Evolutionary conservation across 345 rosid genomes (phyloP).

Genomic region (Melaleuca alternifolia): DNA sequence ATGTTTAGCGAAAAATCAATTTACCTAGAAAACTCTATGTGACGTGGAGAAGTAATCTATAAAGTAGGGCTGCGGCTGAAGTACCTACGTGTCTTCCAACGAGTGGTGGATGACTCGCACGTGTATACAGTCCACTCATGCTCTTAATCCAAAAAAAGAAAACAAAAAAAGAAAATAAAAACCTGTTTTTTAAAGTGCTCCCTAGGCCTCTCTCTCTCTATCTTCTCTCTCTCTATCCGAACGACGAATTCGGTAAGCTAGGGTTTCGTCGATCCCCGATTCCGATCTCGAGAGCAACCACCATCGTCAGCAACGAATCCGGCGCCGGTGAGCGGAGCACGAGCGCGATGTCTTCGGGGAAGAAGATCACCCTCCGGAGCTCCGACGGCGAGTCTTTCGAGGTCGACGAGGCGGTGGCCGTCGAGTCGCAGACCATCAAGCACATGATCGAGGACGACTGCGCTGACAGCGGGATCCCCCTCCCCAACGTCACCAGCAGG

Average conservation of each 20-base stretch:
- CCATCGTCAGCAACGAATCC: not conserved
- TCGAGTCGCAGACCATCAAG: not conserved
- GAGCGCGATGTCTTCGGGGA: not conserved
- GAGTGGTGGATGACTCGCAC: not conserved
- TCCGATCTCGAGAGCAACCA: not conserved
- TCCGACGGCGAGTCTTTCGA: not conserved
- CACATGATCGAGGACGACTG: not conserved
- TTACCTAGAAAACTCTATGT: no score
- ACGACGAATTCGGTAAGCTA: not conserved
- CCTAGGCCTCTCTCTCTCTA: no score
- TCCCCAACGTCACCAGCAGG: not conserved
- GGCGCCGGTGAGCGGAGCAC: not conserved
- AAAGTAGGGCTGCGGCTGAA: no score
- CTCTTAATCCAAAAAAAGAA: no score
- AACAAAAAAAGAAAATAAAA: not conserved
- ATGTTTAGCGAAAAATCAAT: no score
- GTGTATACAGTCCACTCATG: not conserved
- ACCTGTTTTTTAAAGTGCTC: not conserved
- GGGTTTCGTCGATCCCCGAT: not conserved
- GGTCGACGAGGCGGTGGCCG: not conserved
- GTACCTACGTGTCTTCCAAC: no score
- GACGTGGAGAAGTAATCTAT: no score
- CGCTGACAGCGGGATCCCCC: not conserved
- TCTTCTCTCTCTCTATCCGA: not conserved
- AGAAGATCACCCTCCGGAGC: not conserved